phyloP scores from a whole-genome alignment of 352 stramenopile genomes.

The Blastocystis sp. region DNA sequence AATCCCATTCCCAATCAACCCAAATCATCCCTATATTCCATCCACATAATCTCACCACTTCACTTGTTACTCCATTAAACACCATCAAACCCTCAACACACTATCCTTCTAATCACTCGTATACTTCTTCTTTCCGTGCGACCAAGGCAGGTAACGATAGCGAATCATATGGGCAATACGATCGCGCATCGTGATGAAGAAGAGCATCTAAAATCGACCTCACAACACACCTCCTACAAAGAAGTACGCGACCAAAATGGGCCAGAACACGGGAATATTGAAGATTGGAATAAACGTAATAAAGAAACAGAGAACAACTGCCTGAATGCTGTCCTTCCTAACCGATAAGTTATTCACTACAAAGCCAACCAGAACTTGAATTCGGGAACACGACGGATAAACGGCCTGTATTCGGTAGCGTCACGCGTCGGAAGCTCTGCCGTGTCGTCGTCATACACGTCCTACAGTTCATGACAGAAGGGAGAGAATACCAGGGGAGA shows the following conservation, averaged over 20 bases:
- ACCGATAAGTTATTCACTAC: not conserved
- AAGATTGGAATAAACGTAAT: constrained; percentile 42
- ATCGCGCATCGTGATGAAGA: constrained; percentile 43
- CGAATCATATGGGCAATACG: constrained; percentile 54
- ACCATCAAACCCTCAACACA: not conserved
- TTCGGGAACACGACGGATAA: constrained; percentile 44
- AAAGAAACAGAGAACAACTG: constrained; percentile 25
- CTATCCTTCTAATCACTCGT: constrained; percentile 26
- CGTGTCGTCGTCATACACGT: constrained; percentile 53
- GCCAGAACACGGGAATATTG: constrained; percentile 53
- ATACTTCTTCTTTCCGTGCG: constrained; percentile 51
- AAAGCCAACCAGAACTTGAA: constrained; percentile 45
- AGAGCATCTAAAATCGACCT: constrained; percentile 28
- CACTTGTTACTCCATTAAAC: not conserved
- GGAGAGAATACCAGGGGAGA: not conserved
- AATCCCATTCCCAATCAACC: too few species aligned
- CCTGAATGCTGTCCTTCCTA: constrained; percentile 51
- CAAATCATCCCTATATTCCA: not conserved
- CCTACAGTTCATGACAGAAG: not conserved
- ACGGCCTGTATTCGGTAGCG: constrained; percentile 38
- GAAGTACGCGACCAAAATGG: constrained; percentile 54
- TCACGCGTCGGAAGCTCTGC: constrained; percentile 50
- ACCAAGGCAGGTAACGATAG: constrained; percentile 52
- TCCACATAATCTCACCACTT: not conserved
- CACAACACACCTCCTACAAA: not conserved